A percentile compares a stretch with the other conserved stretches of the same genome.
Conservation (phyloP, 2,329 filamentous ascomycete genomes). For the Penicillium nordicum region DNA sequence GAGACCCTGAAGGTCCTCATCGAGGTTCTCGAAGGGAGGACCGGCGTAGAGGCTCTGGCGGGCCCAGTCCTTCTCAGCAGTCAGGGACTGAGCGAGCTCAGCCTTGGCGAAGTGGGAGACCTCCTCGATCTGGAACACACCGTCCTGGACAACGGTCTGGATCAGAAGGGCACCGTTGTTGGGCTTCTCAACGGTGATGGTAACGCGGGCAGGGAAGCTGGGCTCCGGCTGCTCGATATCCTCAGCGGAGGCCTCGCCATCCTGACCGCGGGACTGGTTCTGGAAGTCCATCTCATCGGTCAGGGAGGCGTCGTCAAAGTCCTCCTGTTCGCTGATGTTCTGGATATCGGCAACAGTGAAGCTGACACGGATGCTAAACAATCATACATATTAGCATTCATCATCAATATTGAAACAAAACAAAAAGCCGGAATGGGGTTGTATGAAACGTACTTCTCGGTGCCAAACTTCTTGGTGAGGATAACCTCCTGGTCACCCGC, state of each 20-base stretch:
- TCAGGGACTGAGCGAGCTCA: slow-evolving; percentile 70
- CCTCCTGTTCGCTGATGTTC: slow-evolving; percentile 58
- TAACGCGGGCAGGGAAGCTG: slow-evolving; percentile 75
- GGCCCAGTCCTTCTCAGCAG: slow-evolving; percentile 72
- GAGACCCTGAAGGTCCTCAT: slow-evolving; percentile 90
- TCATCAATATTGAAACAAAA: neutral
- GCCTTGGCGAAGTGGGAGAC: slow-evolving; percentile 81
- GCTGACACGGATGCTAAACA: slow-evolving; percentile 66
- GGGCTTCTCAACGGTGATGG: slow-evolving; percentile 84
- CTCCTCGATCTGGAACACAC: slow-evolving; percentile 82
- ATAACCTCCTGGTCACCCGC: slow-evolving; percentile 84
- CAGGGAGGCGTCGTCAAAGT: slow-evolving; percentile 55
- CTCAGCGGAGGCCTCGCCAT: slow-evolving; percentile 36
- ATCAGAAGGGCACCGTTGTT: slow-evolving; percentile 81
- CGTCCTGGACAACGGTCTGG: slow-evolving; percentile 81
- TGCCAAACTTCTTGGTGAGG: slow-evolving; percentile 75
- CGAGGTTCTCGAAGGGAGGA: slow-evolving; percentile 87
- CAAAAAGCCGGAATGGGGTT: neutral
- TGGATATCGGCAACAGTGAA: slow-evolving; percentile 84
- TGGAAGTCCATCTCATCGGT: slow-evolving; percentile 58
- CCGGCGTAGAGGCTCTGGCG: slow-evolving; percentile 80
- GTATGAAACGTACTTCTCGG: slow-evolving; percentile 69
- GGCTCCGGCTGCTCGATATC: slow-evolving; percentile 51
- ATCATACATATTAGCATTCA: neutral
- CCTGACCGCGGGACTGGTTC: slow-evolving; percentile 45